Conservation (phyloP, 305 asterid genomes). For the Fraxinus velutina region DNA sequence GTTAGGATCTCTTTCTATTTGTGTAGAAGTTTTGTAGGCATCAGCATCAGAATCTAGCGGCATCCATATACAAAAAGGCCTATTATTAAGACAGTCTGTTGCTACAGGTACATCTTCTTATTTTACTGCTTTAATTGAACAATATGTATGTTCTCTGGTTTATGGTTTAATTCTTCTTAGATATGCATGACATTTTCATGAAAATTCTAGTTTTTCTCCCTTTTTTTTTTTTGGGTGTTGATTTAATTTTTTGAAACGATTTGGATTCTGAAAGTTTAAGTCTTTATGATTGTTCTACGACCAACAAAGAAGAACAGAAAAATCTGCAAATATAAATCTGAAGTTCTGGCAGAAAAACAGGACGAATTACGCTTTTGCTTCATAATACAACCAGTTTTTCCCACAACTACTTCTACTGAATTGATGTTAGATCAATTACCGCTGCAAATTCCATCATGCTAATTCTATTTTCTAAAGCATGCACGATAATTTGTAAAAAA, state of each 20-base stretch:
- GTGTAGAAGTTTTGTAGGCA: background rate
- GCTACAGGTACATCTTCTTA: background rate
- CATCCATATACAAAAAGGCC: background rate
- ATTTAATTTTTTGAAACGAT: background rate
- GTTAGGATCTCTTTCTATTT: background rate
- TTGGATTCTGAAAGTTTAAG: background rate
- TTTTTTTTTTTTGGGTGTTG: background rate
- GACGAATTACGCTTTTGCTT: background rate
- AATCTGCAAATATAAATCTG: background rate
- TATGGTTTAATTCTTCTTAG: background rate
- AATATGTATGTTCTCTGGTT: background rate
- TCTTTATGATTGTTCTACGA: background rate
- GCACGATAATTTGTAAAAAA: background rate
- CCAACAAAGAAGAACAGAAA: background rate
- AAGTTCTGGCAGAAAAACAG: background rate
- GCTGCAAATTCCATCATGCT: background rate
- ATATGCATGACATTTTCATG: background rate
- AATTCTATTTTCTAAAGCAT: background rate
- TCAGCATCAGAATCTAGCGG: background rate
- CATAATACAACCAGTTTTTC: background rate
- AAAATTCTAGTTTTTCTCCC: background rate
- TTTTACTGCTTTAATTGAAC: background rate
- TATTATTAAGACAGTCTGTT: background rate
- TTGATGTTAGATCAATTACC: background rate
- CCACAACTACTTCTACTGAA: background rate